phyloP scores from a whole-genome alignment of 2,329 filamentous ascomycete genomes.

The Fusarium lyarnte region DNA sequence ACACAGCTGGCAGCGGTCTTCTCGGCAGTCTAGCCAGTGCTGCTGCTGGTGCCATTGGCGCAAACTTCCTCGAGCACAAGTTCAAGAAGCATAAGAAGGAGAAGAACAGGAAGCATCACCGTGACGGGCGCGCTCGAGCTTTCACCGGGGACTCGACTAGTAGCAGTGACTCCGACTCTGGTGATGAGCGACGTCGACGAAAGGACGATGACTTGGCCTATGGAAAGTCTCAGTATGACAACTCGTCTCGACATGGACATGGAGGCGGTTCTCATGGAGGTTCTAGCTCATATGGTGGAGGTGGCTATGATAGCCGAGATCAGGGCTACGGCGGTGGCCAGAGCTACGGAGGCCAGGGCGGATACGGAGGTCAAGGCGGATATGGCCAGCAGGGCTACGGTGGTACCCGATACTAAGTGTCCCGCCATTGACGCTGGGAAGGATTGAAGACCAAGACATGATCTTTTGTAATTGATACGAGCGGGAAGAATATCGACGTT shows the following conservation, averaged over 20 bases:
- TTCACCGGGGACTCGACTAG: slow-evolving; percentile 37
- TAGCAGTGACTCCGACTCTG: slow-evolving; percentile 41
- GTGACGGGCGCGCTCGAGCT: slow-evolving; percentile 31
- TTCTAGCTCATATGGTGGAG: not conserved
- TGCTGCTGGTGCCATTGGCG: slow-evolving; percentile 60
- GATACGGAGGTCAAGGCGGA: not conserved
- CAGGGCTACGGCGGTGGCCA: not conserved
- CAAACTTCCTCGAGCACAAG: slow-evolving; percentile 57
- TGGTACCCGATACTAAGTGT: not conserved
- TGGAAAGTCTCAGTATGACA: slow-evolving; percentile 17
- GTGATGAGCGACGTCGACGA: slow-evolving; percentile 30
- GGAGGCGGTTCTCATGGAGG: not conserved
- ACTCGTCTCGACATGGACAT: slow-evolving; percentile 1
- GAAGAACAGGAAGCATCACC: slow-evolving; percentile 41
- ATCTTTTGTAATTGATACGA: not conserved
- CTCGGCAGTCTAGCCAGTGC: slow-evolving; percentile 59
- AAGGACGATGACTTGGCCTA: slow-evolving; percentile 24
- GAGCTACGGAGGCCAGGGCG: not conserved
- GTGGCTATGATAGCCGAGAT: not conserved
- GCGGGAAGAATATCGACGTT: not conserved
- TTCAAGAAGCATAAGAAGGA: slow-evolving; percentile 45
- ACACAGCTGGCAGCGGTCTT: slow-evolving; percentile 60
- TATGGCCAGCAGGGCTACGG: slow-evolving; percentile 1
- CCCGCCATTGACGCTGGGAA: not conserved
- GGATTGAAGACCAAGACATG: not conserved